Evolutionary conservation across 208 protist species (phyloP).

Genomic region (Paratrypanosoma confusum): DNA sequence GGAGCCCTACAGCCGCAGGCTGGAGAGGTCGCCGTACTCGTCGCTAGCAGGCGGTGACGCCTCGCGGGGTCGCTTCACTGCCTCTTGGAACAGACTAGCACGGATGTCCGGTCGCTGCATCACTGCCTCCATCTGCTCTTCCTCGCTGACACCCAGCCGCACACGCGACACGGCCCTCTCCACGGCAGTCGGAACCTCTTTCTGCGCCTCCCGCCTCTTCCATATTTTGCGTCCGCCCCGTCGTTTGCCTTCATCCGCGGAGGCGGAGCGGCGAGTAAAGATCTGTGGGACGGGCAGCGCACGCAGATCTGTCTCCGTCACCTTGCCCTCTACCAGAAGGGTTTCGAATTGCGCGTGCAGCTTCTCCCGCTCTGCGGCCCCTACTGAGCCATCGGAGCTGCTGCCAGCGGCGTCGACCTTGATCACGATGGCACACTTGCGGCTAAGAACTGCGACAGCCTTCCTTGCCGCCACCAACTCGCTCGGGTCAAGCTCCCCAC

Average conservation of each 20-base stretch:
- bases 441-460: conserved; percentile 38
- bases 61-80: conserved; percentile 32
- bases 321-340: conserved; percentile 54
- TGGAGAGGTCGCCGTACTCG: conserved; percentile 71
- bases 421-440: conserved; percentile 42
- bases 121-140: conserved; percentile 55
- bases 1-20: conserved; percentile 25
- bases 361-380: conserved; percentile 26
- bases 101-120: conserved; percentile 59
- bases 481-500: conserved; percentile 21
- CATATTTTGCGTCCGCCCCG: conserved; percentile 50
- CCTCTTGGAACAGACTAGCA: conserved; percentile 36
- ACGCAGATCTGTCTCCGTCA: conserved; percentile 53
- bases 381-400: conserved; percentile 24
- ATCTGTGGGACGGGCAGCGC: conserved; percentile 68
- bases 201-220: conserved; percentile 43
- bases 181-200: conserved; percentile 36
- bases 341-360: conserved; percentile 35
- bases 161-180: conserved; percentile 56
- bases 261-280: conserved; percentile 23
- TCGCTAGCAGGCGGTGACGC: conserved; percentile 18
- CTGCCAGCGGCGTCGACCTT: conserved; percentile 48
- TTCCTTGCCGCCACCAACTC: conserved; percentile 53
- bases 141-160: conserved; percentile 77
- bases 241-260: conserved; percentile 30